A percentile compares a stretch with the other conserved stretches of the same genome.
Conservation (phyloP, 306 rosid genomes). For the Rosa rugosa region DNA sequence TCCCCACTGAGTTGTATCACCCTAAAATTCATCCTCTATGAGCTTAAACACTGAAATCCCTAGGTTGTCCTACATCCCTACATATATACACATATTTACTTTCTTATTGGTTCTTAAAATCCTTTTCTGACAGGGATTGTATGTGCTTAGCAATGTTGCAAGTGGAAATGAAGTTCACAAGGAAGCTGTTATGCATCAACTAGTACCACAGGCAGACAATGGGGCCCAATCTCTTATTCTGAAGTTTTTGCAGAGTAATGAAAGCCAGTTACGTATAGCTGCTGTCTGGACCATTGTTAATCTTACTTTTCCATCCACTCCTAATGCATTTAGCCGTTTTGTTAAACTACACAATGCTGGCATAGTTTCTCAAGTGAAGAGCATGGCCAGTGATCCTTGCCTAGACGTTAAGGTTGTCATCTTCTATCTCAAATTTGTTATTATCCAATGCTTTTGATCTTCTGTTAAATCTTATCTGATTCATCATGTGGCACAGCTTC, state of each 20-base stretch:
- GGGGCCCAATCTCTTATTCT: constrained; percentile 48
- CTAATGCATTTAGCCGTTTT: constrained; percentile 51
- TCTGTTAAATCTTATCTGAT: constrained; percentile 23
- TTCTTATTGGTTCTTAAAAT: constrained; percentile 7
- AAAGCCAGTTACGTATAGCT: constrained; percentile 61
- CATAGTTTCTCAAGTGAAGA: constrained; percentile 67
- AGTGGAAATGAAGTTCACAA: constrained; percentile 80
- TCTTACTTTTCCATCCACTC: constrained; percentile 65
- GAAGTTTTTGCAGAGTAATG: constrained; percentile 60
- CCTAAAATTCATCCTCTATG: not conserved
- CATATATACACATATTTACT: not conserved
- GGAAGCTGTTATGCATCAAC: constrained; percentile 71
- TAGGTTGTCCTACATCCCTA: not conserved
- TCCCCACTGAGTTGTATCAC: not conserved
- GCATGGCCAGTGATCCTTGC: constrained; percentile 72
- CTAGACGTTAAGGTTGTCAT: constrained; percentile 71
- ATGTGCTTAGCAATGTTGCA: constrained; percentile 68
- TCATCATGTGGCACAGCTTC: constrained; percentile 54
- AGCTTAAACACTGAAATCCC: not conserved
- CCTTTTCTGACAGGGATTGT: constrained; percentile 63
- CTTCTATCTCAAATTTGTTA: constrained; percentile 13
- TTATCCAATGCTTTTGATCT: not conserved
- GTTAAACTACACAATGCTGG: constrained; percentile 57
- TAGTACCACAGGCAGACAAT: constrained; percentile 49
- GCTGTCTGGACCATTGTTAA: constrained; percentile 68